These are phyloP conservation scores for Colletotrichum gigasporum DNA, from an alignment of 2,329 filamentous ascomycete species.

Conservation along the genomic window DNA sequence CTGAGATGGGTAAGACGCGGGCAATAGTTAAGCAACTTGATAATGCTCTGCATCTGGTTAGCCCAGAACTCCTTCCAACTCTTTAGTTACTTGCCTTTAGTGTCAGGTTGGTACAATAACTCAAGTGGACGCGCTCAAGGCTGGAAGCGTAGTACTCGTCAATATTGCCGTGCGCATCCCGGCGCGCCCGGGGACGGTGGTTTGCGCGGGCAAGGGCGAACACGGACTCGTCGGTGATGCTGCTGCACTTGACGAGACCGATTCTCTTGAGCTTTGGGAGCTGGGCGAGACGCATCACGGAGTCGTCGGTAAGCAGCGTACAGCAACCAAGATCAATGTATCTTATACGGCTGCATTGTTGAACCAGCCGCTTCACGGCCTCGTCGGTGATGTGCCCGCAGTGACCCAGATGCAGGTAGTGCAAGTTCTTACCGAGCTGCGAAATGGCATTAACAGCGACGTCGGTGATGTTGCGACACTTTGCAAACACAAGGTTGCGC, in stretches of 20 bases:
- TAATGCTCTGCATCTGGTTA: conserved; percentile 75
- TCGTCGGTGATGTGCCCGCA: conserved; percentile 91
- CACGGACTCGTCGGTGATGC: conserved; percentile 91
- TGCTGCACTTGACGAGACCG: conserved; percentile 91
- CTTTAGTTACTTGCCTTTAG: conserved; percentile 69
- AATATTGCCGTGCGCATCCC: conserved; percentile 57
- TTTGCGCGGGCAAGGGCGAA: conserved; percentile 81
- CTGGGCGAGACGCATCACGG: conserved; percentile 82
- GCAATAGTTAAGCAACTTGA: conserved; percentile 88
- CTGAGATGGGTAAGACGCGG: conserved; percentile 93
- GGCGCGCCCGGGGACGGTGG: conserved; percentile 58
- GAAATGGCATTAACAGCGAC: conserved; percentile 87
- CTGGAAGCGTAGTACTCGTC: conserved; percentile 69
- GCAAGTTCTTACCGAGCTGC: conserved; percentile 91
- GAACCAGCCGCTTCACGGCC: conserved; percentile 85
- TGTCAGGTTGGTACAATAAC: conserved; percentile 89
- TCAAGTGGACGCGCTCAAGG: conserved; percentile 93
- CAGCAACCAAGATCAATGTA: conserved; percentile 99
- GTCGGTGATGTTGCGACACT: conserved; percentile 94
- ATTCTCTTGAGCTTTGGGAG: conserved; percentile 95
- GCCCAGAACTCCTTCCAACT: background rate
- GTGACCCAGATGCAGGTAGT: conserved; percentile 96
- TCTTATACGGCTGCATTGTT: conserved; percentile 88
- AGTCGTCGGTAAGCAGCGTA: conserved; percentile 84
- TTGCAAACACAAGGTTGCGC: conserved; percentile 91